Base-by-base conservation (phyloP, 2,329 filamentous ascomycete species). In the Sporothrix curviconia region DNA sequence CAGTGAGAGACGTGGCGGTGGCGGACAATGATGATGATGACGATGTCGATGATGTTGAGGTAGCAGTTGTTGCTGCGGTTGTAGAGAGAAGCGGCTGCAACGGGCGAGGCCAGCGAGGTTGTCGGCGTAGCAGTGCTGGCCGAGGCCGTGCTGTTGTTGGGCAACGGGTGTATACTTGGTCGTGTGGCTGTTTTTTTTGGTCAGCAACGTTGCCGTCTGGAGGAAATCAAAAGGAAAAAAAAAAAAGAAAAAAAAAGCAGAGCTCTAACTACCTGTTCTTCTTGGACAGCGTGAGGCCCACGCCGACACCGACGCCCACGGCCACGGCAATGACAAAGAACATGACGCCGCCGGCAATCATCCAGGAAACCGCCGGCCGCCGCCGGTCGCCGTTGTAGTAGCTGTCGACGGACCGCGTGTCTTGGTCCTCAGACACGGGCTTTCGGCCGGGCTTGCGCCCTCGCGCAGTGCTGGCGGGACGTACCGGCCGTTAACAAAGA, bases 281-380 rank as follows among this genome's bases (percentile, higher is more conserved):
- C 50, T 43, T 47, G 19, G 37, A n/a, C 25, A 61, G 11, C 0
- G 71, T 71, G 5, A 76, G 67, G 4, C 75, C 74, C 3, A 77
- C 67, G 0, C 70, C 74, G 1, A 77, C 66, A 2, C 70, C 74
- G 5, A 74, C 63, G 4, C 63, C 69, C 14, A 71, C 59, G 6
- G 66, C 62, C 1, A 75, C 57, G 17, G 70, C 4, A 19, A 56
- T 58, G 19, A 70, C 32, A 7, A 72, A 50, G 1, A 66, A 55
- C 4, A 68, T 51, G 3, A 68, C 61, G 2, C 66, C n/a, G n/a
- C n/a, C 62, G 1, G 74, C 25, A 4, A 74, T 49, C 7, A 62
- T 56, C 71, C 71, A 76, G 42, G 76, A 67, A 57, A 25, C 66
- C 65, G 54, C 63, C 68, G 52, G 60, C 3, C 5, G 28, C 4